Conservation (phyloP, 495 filamentous ascomycete genomes). For the Xylaria bambusicola region DNA sequence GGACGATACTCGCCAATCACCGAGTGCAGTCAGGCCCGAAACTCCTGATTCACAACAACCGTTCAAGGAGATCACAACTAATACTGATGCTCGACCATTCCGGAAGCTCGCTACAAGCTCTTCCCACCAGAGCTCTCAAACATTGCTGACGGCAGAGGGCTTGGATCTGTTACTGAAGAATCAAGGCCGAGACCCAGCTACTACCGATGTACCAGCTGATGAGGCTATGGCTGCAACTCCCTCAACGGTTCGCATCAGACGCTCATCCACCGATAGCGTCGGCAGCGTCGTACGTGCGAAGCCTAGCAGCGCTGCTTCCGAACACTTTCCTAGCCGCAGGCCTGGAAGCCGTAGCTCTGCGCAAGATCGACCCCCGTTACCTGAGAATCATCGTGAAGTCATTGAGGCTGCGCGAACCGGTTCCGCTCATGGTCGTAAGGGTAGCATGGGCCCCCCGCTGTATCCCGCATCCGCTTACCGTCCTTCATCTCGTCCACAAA, state of each 20-base stretch:
- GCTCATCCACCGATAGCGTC: constrained; percentile 40
- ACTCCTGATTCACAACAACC: constrained; percentile 45
- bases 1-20: constrained; percentile 55
- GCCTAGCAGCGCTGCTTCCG: constrained; percentile 27
- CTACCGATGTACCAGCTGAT: constrained; percentile 18
- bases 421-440: constrained; percentile 49
- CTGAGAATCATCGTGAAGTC: constrained; percentile 75
- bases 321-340: constrained; percentile 41
- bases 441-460: constrained; percentile 80
- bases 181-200: constrained; percentile 17
- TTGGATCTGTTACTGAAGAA: constrained; percentile 66
- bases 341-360: constrained; percentile 59
- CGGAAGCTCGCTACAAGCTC: constrained; percentile 44
- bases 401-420: constrained; percentile 73
- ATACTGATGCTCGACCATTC: constrained; percentile 33
- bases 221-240: constrained; percentile 26
- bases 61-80: constrained; percentile 45
- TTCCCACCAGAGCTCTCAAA: constrained; percentile 72
- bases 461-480: constrained; percentile 79
- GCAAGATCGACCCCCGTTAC: constrained; percentile 66
- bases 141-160: constrained; percentile 68
- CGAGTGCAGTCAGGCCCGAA: constrained; percentile 35
- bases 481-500: constrained; percentile 62
- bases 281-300: constrained; percentile 41
- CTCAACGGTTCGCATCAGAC: constrained; percentile 36